A percentile compares a stretch with the other conserved stretches of the same genome.
Evolutionary conservation across 2,329 filamentous ascomycete genomes (phyloP).

Genomic region (Rhinocladiella similis): DNA sequence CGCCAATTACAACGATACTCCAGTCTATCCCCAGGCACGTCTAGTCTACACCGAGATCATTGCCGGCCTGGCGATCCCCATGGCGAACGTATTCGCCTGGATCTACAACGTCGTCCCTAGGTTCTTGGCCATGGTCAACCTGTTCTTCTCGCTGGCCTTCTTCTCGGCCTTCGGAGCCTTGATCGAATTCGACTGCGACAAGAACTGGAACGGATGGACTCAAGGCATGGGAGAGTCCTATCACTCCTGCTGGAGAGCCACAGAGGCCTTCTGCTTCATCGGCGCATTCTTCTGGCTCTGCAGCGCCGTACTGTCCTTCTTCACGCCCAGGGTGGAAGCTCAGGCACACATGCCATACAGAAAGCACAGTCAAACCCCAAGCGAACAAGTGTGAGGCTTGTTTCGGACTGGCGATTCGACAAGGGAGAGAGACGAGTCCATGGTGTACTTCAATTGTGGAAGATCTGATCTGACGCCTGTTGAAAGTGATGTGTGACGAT

Average conservation of each 20-base stretch:
- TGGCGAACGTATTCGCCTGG: not conserved
- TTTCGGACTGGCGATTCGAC: not conserved
- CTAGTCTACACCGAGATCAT: conserved; percentile 15
- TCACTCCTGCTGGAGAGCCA: conserved; percentile 11
- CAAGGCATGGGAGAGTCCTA: not conserved
- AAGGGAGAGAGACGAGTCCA: not conserved
- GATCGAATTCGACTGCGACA: conserved; percentile 56
- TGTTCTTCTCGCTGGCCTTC: conserved; percentile 11
- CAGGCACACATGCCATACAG: not conserved
- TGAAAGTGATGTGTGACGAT: too few species aligned
- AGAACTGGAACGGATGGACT: conserved; percentile 12
- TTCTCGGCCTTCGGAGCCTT: conserved; percentile 43
- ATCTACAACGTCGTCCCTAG: conserved; percentile 3
- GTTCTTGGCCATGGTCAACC: conserved; percentile 9
- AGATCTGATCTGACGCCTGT: too few species aligned
- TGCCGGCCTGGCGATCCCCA: conserved; percentile 5
- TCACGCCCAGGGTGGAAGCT: not conserved
- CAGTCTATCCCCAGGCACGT: conserved; percentile 11
- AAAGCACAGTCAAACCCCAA: conserved; percentile 1
- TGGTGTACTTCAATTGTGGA: too few species aligned
- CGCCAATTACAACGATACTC: conserved; percentile 9
- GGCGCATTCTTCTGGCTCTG: conserved; percentile 11
- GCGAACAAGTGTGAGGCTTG: conserved; percentile 2
- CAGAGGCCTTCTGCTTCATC: conserved; percentile 13
- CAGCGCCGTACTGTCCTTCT: conserved; percentile 2